Conservation (phyloP, 306 rosid genomes). For the Pterocarpus macrocarpus region DNA sequence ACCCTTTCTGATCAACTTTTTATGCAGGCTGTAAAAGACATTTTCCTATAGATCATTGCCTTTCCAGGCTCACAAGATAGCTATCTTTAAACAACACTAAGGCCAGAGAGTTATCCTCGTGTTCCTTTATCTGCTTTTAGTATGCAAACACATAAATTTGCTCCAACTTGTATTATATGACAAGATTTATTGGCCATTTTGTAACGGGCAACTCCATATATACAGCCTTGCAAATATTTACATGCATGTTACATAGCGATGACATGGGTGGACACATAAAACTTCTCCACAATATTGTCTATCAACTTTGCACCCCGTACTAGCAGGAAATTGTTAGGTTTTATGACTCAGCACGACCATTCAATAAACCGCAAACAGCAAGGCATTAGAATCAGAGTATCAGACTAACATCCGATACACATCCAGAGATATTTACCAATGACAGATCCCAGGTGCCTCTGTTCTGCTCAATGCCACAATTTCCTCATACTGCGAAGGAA, state of each 20-base stretch:
- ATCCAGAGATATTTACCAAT: constrained; percentile 61
- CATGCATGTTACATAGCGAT: constrained; percentile 38
- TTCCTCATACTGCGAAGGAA: constrained; percentile 82
- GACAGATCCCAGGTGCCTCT: constrained; percentile 90
- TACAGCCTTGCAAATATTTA: constrained; percentile 51
- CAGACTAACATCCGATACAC: neutral
- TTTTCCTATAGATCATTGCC: no score
- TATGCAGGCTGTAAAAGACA: neutral
- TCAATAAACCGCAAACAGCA: constrained; percentile 38
- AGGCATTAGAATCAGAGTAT: constrained; percentile 29
- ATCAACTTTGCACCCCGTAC: constrained; percentile 37
- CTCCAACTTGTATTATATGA: constrained; percentile 12
- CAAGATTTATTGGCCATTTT: constrained; percentile 9
- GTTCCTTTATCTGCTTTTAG: constrained; percentile 21
- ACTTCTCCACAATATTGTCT: constrained; percentile 13
- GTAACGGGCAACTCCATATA: constrained; percentile 24
- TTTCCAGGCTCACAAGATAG: no score
- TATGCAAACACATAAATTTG: constrained; percentile 23
- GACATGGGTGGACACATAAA: constrained; percentile 12
- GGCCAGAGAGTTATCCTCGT: constrained; percentile 4
- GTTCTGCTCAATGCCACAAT: constrained; percentile 71
- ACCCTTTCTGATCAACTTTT: constrained; percentile 35
- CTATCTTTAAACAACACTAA: neutral
- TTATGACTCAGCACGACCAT: constrained; percentile 19
- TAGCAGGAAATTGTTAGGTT: constrained; percentile 23